These are phyloP conservation scores for Populus hybrid DNA, from an alignment of 441 rosid species.

Conservation along the genomic window DNA sequence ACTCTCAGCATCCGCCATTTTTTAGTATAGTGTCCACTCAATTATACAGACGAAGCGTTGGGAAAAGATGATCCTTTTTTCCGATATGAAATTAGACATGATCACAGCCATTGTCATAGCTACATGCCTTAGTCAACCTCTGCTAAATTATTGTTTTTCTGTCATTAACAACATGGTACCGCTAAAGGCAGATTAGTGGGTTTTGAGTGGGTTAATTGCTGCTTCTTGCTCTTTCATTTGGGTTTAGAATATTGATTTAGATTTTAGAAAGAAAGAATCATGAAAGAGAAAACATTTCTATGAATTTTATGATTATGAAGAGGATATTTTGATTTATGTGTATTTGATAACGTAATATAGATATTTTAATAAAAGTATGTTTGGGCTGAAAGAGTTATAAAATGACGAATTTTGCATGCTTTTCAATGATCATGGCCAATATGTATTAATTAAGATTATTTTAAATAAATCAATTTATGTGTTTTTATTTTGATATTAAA, in stretches of 20 bases:
- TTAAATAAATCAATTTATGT: too few relatives aligned
- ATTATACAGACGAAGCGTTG: not conserved
- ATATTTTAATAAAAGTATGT: too few relatives aligned
- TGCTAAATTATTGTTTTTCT: not conserved
- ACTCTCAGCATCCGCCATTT: slow-evolving; percentile 6
- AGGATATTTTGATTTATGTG: too few relatives aligned
- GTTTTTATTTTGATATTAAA: too few relatives aligned
- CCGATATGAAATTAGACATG: not conserved
- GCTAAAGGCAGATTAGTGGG: not conserved
- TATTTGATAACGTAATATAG: too few relatives aligned
- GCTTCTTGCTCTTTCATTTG: not conserved
- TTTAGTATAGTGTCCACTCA: not conserved
- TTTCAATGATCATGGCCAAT: too few relatives aligned
- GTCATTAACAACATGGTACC: not conserved
- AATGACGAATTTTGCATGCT: too few relatives aligned
- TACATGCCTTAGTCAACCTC: not conserved
- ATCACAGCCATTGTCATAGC: not conserved
- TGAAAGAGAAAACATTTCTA: too few relatives aligned
- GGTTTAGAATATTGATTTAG: not conserved
- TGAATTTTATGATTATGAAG: too few relatives aligned
- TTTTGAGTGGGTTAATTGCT: not conserved
- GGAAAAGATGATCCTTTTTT: not conserved
- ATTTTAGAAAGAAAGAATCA: not conserved
- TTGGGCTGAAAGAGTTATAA: too few relatives aligned
- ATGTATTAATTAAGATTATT: too few relatives aligned